Conservation (phyloP, 2,329 filamentous ascomycete species). For the Fusarium udum region DNA sequence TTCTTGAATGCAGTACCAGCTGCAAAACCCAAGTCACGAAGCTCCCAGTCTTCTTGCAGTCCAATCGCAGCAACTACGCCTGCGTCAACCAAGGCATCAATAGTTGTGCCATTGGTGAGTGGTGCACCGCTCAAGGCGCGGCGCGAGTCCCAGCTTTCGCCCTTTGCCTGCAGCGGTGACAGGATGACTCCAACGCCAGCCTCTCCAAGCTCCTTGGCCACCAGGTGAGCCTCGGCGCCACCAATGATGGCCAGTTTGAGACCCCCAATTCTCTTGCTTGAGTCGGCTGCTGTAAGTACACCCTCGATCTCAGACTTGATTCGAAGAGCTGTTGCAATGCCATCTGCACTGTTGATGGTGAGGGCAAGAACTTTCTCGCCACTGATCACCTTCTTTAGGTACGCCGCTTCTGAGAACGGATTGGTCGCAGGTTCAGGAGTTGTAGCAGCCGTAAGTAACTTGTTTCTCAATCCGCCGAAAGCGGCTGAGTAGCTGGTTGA, state of each 20-base stretch:
- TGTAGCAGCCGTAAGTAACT: constrained; percentile 62
- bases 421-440: constrained; percentile 49
- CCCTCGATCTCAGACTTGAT: constrained; percentile 67
- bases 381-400: constrained; percentile 62
- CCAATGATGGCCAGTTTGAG: constrained; percentile 68
- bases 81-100: constrained; percentile 66
- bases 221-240: constrained; percentile 69
- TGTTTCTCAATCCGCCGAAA: constrained; percentile 61
- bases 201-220: constrained; percentile 66
- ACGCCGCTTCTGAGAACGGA: constrained; percentile 59
- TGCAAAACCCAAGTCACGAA: constrained; percentile 66
- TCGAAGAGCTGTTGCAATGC: constrained; percentile 66
- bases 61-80: constrained; percentile 68
- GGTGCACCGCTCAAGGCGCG: constrained; percentile 71
- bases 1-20: constrained; percentile 70
- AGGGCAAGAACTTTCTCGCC: constrained; percentile 66
- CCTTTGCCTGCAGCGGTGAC: constrained; percentile 65
- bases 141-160: constrained; percentile 67
- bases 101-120: constrained; percentile 70
- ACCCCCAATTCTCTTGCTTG: constrained; percentile 25
- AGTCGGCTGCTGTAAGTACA: constrained; percentile 39
- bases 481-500: constrained; percentile 63
- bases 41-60: constrained; percentile 69
- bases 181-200: constrained; percentile 69
- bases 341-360: constrained; percentile 70